phyloP scores from a whole-genome alignment of 805 yeast genomes.

The Saturnispora galanensis region DNA sequence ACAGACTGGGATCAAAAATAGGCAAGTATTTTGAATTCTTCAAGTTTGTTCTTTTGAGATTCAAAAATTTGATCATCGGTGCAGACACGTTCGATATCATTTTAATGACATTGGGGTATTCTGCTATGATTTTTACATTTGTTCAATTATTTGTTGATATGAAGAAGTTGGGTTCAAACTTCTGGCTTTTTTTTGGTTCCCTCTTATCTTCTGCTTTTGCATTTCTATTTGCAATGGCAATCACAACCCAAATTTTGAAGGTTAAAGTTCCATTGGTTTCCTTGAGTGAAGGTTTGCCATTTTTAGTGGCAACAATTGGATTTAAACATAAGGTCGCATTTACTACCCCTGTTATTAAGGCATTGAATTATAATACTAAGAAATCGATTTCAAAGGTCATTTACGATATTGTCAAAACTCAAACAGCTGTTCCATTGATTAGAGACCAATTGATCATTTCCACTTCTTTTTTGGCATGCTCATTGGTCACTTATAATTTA shows the following conservation, averaged over 20 bases:
- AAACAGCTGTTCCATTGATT: constrained; percentile 42
- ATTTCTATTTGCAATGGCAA: constrained; percentile 65
- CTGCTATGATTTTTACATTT: constrained; percentile 82
- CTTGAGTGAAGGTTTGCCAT: constrained; percentile 86
- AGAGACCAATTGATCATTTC: constrained; percentile 72
- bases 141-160: constrained; percentile 65
- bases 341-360: constrained; percentile 47
- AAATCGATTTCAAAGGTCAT: constrained; percentile 26
- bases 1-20: constrained; percentile 44
- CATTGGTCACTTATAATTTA: constrained; percentile 55
- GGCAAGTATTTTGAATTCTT: constrained; percentile 48
- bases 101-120: constrained; percentile 68
- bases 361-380: constrained; percentile 23
- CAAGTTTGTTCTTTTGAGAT: constrained; percentile 30
- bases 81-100: constrained; percentile 84
- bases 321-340: constrained; percentile 76
- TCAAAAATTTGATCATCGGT: constrained; percentile 42
- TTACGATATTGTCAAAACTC: constrained; percentile 24
- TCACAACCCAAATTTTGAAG: constrained; percentile 46
- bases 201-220: constrained; percentile 74
- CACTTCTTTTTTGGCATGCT: constrained; percentile 56
- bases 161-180: constrained; percentile 68
- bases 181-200: constrained; percentile 80
- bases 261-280: constrained; percentile 60
- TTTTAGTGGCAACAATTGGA: constrained; percentile 84